Conservation (phyloP, 495 filamentous ascomycete genomes). For the Melanomma pulvis-pyrius region DNA sequence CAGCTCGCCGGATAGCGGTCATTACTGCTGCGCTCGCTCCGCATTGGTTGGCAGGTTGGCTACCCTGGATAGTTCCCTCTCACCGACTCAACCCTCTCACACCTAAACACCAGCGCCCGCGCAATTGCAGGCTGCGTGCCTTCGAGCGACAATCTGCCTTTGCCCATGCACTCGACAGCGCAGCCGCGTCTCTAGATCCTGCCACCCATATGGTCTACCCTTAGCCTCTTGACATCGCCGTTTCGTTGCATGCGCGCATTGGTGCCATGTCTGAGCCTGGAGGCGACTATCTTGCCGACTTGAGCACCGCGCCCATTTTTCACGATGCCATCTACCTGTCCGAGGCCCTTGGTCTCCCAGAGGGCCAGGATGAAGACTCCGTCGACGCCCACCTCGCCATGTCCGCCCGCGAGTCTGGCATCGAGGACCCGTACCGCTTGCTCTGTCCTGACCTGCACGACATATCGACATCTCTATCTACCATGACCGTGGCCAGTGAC, state of each 20-base stretch:
- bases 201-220: background rate
- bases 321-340: constrained; percentile 28
- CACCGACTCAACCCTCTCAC: background rate
- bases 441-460: constrained; percentile 25
- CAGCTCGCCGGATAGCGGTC: background rate
- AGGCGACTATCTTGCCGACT: constrained; percentile 16
- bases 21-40: too few relatives aligned
- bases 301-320: constrained; percentile 30
- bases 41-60: too few relatives aligned
- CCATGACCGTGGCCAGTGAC: constrained; percentile 31
- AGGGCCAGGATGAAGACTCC: constrained; percentile 28
- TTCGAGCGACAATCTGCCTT: background rate
- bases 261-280: constrained; percentile 21
- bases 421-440: constrained; percentile 32
- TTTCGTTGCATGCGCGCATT: constrained; percentile 17
- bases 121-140: background rate
- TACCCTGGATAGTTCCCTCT: too few relatives aligned
- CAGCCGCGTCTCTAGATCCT: background rate
- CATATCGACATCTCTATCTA: constrained; percentile 26
- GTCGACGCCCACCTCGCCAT: constrained; percentile 31
- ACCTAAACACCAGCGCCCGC: background rate
- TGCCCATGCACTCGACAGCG: background rate
- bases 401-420: constrained; percentile 34
- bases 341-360: constrained; percentile 24
- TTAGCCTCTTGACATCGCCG: constrained; percentile 23